Base-by-base conservation (phyloP, 108 stramenopile species). In the Cyclotella kingstonii region DNA sequence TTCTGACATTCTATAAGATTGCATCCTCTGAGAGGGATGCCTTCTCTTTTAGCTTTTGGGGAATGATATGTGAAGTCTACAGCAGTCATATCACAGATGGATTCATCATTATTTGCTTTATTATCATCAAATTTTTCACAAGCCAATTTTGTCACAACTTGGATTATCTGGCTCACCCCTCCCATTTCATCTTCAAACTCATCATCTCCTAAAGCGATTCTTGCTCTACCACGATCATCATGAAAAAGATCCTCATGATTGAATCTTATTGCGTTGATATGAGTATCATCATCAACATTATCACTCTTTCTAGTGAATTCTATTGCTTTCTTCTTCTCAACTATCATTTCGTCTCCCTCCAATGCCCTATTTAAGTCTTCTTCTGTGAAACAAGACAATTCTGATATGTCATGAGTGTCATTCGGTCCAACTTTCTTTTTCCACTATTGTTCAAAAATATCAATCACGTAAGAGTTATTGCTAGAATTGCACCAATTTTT, bases 171-270 rank as follows among this genome's bases (percentile, higher is more conserved):
- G 40, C 79, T 86, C 21, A 47, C 41, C 2, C 83, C 88, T 31
- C 85, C 88, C 83, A 89, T 83, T 43, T 86, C 85, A 31, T 89
- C 85, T 7, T 89, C 88, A 54, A 71, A 84, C 7, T 76, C 81
- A 2, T 86, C 80, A 43, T 89, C 84, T 10, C 84, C 87, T 29
- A 73, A 49, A 15, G 50, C 45, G 17, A 84, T 56, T 11, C 65
- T 63, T 15, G 87, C 84, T 18, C 77, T 65, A 11, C 83, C 84
- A 23, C 73, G 68, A 21, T 82, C 83, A 8, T 52, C 54, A 17
- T 77, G 45, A 22, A 86, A 81, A 12, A 77, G 68, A 69, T 86
- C 87, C 6, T 68, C 65, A 56, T 86, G 79, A 68, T 85, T 71
- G 34, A 80, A 39, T 19, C 77, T 67, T 9, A 30, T n/a, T 0